Evolutionary conservation across 768 basidiomycete species (phyloP), one percentile per base, ranked within the genome.

Genomic region (Suillus decipiens): DNA sequence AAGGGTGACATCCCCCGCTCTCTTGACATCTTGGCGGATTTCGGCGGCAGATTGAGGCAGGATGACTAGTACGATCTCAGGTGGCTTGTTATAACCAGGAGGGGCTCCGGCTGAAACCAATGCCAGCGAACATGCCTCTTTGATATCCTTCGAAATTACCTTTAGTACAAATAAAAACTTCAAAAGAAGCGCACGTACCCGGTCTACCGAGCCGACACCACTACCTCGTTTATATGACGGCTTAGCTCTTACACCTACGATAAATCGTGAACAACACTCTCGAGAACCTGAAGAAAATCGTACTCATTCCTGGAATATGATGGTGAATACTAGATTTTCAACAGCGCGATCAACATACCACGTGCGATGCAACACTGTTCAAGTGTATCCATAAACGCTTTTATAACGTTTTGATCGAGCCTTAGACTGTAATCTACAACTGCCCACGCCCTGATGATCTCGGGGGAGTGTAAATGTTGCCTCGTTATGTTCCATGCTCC

Each of bases 21-120:
- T 77, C 64, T 90, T 90, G 33, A 89, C 79, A 0, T 66, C 58
- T 6, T 72, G 73, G 22, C 84, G 71, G 3, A 85, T 76, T 0
- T 80, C 79, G 0, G 79, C 80, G 0, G 85, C 87, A 22, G 77
- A 76, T 3, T 73, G 65, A 0, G 88, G 86, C 22, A 89, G 76
- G 9, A 90, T 74, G 1, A 82, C 81, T 5, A 90, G 56, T 1
- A 89, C 69, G 14, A 88, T 51, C 48, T 72, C 70, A 33, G 70
- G 63, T 33, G 55, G 56, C 19, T 57, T 57, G 24, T 41, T 41
- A 12, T 57, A 57, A 19, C 24, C 39, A 41, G 37, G 56, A 57
- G 56, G 56, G 10, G 56, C 56, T 12, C 39, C 17, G 63, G 1
- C 41, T 8, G 19, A 37, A 22, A 3, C 24, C 24, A 31, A 42